A percentile compares a stretch with the other conserved stretches of the same genome.
Evolutionary conservation across 2,329 filamentous ascomycete species (phyloP).

Genomic region (Fusarium nodosum): DNA sequence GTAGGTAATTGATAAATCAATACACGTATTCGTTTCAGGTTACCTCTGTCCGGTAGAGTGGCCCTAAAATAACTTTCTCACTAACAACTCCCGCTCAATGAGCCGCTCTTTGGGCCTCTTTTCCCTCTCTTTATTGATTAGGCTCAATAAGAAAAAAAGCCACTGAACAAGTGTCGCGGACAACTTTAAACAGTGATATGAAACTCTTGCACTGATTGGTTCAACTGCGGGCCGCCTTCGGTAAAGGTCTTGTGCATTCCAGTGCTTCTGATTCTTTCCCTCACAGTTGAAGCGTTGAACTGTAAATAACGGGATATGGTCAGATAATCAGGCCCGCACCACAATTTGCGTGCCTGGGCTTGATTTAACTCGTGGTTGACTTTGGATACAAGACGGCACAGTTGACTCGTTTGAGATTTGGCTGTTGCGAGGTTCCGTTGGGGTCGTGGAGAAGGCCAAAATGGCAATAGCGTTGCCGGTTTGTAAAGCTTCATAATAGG

Average conservation of each 20-base stretch:
- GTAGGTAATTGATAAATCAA: not conserved
- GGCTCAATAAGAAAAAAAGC: not conserved
- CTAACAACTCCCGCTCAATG: not conserved
- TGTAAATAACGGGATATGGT: conserved; percentile 24
- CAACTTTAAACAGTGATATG: conserved; percentile 30
- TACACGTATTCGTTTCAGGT: conserved; percentile 42
- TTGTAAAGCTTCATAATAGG: conserved; percentile 25
- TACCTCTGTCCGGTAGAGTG: conserved; percentile 21
- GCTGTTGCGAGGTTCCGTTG: conserved; percentile 22
- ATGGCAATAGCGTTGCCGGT: conserved; percentile 35
- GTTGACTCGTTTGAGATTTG: conserved; percentile 11
- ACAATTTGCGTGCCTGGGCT: conserved; percentile 22
- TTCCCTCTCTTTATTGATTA: not conserved
- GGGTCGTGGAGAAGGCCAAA: conserved; percentile 26
- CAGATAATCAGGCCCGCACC: conserved; percentile 19
- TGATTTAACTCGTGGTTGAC: conserved; percentile 3
- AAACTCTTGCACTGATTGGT: conserved; percentile 23
- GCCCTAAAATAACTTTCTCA: conserved; percentile 5
- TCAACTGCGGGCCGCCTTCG: conserved; percentile 29
- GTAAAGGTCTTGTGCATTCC: conserved; percentile 21
- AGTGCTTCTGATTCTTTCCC: conserved; percentile 11
- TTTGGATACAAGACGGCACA: conserved; percentile 1
- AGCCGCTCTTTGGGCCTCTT: not conserved
- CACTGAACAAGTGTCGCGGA: not conserved
- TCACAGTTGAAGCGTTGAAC: conserved; percentile 36